A percentile compares a stretch with the other conserved stretches of the same genome.
These are phyloP conservation scores for Populus ilicifolia DNA, from an alignment of 345 rosid species.

Conservation along the genomic window DNA sequence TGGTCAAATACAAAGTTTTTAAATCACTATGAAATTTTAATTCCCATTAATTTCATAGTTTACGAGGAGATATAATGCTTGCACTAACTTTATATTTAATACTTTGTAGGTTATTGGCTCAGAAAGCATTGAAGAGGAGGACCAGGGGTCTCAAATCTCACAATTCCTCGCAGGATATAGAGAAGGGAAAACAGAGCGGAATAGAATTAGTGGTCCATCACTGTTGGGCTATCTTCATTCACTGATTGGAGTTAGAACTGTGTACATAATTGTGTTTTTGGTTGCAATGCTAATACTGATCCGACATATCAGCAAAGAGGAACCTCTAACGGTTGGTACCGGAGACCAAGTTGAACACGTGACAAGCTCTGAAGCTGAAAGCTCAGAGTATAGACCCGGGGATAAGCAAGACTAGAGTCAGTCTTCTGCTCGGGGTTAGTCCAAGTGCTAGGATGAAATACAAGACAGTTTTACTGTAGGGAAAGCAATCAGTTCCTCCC, in stretches of 20 bases:
- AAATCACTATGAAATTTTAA: not conserved
- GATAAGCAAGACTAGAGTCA: conserved; percentile 60
- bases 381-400: conserved; percentile 35
- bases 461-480: not conserved
- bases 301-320: conserved; percentile 43
- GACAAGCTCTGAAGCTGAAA: conserved; percentile 37
- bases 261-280: conserved; percentile 59
- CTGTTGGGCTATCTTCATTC: conserved; percentile 66
- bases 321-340: conserved; percentile 50
- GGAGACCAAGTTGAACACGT: conserved; percentile 29
- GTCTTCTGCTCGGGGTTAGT: not conserved
- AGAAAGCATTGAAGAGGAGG: conserved; percentile 62
- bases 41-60: not conserved
- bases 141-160: conserved; percentile 71
- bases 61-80: not conserved
- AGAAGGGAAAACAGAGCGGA: conserved; percentile 60
- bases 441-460: not conserved
- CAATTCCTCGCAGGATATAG: conserved; percentile 72
- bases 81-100: not conserved
- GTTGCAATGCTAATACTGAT: conserved; percentile 62
- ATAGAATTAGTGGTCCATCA: conserved; percentile 62
- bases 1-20: not conserved
- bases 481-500: not conserved
- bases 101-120: conserved; percentile 53
- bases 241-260: conserved; percentile 51